Base-by-base conservation (phyloP, 2,329 filamentous ascomycete species). In the Colletotrichum higginsianum region DNA sequence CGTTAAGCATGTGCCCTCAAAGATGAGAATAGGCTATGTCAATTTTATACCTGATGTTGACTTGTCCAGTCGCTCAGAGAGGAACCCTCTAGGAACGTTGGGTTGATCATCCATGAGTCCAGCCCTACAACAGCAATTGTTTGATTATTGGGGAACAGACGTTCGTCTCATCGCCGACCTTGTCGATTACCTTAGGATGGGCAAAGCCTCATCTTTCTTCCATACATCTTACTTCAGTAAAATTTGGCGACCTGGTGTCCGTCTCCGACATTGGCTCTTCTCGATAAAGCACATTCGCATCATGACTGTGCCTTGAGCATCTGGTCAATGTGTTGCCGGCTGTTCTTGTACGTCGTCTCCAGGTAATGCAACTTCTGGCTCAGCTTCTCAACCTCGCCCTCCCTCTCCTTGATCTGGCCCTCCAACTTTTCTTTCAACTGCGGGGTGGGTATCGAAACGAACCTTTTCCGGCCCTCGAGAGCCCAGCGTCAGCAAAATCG, bases 271-370 rank as follows among this genome's bases (percentile, higher is more conserved):
- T 26, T 12, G 21, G 16, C n/a, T 11, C 49, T 53, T 38, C 49
- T 16, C 16, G 12, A 26, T 53, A 44, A 26, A 44, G 40, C 18
- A 35, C 21, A 18, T 6, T 26, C 12, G 1, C 56, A 55, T 70
- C 52, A 74, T n/a, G 63, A 71, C 61, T 75, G 73, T 21, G 74
- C 68, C 60, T 77, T 80, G 67, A 98, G 88, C 80, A 98, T 96
- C 82, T 95, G 93, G 80, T 98, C 93, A 76, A 98, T 92, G 79
- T 98, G 94, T 75, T 95, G 91, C 76, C 93, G 91, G 82, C 95
- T 98, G 79, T 98, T 99, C 85, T 97, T 95, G 80, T 94, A 93
- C 61, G 96, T 98, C 69, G 94, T 97, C 85, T 98, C 96, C 55
- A 98, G 87, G 79, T 98, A 98, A 77, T 96, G 90, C 77, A 98